Evolutionary conservation across 495 filamentous ascomycete species (phyloP), one percentile per base, ranked within the genome.

Genomic region (Lophiostoma macrostomum): DNA sequence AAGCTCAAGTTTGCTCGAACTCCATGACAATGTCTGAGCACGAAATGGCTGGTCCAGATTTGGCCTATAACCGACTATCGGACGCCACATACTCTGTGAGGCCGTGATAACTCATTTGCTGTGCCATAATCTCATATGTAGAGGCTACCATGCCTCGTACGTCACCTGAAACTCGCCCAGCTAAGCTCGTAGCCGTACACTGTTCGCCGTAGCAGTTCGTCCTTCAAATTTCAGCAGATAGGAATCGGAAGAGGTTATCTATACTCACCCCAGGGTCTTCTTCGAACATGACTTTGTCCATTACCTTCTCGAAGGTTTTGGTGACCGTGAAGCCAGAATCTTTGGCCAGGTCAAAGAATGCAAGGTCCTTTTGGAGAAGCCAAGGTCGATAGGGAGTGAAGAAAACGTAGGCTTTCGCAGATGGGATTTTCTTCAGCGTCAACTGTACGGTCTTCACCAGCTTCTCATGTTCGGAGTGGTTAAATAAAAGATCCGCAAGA

Each of bases 351-450:
- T 88, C 83, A 63, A 97, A 95, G 72, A 97, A 96, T 5, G 74
- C 77, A 64, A 96, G 73, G 58, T 95, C 93, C 68, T 86, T 84
- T 46, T 87, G 78, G 54, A 86, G 72, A 58, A 96, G 70, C 91
- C 90, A 96, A 1, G 91, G 90, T 54, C 93, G 75, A 71, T 97
- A 94, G 1, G 87, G 88, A 0, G 90, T 94, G 68, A 97, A 97
- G 61, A 95, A 93, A 12, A 96, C 91, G 59, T 89, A 71, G 1
- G 90, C 91, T 36, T 73, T 76, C 14, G 85, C 77, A 12, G 73
- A 69, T n/a, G 58, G 50, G 5, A 69, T 62, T 34, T 73, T 74
- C 54, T 75, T 79, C 48, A 93, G 66, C 2, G 84, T 85, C 58
- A 71, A 46, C 56, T 78, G 70, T 48, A 96, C 78, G 0, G 85